These are phyloP conservation scores for Rhizoclosmatium sp. DNA, from an alignment of 192 early-diverging fungal genomes.

Conservation along the genomic window DNA sequence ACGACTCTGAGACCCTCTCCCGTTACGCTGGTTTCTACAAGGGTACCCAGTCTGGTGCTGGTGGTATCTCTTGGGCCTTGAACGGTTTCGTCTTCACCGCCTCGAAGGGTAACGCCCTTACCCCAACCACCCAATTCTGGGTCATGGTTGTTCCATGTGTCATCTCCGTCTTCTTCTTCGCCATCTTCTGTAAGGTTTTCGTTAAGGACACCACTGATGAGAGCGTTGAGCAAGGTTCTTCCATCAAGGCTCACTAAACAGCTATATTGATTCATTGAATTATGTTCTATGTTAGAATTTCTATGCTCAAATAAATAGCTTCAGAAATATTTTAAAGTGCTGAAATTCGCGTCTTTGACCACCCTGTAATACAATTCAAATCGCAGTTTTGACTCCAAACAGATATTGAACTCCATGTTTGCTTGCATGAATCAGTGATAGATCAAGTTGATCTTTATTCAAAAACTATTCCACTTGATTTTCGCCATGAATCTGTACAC, in stretches of 20 bases:
- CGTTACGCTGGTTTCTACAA: conserved; percentile 85
- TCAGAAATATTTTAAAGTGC: too few species aligned
- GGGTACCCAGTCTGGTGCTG: conserved; percentile 84
- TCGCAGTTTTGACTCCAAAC: too few species aligned
- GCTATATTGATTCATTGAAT: too few species aligned
- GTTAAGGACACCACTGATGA: conserved; percentile 25
- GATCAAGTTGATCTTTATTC: too few species aligned
- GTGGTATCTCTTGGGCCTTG: conserved; percentile 41
- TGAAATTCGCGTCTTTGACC: too few species aligned
- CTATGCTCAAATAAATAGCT: too few species aligned
- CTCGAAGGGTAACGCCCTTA: neutral
- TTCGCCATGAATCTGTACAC: neutral
- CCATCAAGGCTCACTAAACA: too few species aligned
- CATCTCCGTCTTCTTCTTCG: conserved; percentile 1
- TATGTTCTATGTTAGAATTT: too few species aligned
- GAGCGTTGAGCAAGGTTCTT: too few species aligned
- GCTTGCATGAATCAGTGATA: too few species aligned
- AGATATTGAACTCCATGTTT: too few species aligned
- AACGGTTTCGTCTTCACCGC: conserved; percentile 23
- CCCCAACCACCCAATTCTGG: conserved; percentile 11
- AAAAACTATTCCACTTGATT: neutral
- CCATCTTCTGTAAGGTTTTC: conserved; percentile 2
- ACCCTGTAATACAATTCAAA: too few species aligned
- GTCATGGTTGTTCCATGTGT: conserved; percentile 22
- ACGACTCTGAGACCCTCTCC: conserved; percentile 67